phyloP scores from a whole-genome alignment of 2,329 filamentous ascomycete species.

The Blastomyces percursus region DNA sequence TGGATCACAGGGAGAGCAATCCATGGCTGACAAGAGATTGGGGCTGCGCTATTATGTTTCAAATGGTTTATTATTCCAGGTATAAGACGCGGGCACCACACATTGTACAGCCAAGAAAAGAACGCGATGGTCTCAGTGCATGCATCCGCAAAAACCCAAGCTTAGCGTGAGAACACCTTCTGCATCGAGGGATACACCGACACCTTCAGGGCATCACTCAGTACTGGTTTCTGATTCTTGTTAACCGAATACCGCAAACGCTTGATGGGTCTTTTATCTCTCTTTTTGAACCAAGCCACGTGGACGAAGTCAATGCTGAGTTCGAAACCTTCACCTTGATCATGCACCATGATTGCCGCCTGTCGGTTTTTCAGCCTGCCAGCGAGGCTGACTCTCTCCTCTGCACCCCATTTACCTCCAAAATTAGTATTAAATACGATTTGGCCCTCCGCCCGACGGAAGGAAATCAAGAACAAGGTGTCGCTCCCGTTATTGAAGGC shows the following conservation, averaged over 20 bases:
- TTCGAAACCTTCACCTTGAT: conserved; percentile 2
- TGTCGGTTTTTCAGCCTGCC: neutral
- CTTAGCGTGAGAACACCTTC: neutral
- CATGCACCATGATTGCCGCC: neutral
- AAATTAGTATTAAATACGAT: conserved; percentile 1
- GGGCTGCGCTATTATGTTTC: neutral
- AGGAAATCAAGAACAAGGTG: conserved; percentile 1
- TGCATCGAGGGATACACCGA: neutral
- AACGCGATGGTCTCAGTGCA: neutral
- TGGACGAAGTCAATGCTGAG: conserved; percentile 3
- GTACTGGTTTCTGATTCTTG: neutral
- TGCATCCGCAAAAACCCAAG: no score
- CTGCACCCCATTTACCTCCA: neutral
- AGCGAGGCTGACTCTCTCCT: neutral
- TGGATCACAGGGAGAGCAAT: no score
- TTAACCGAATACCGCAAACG: neutral
- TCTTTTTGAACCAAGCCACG: neutral
- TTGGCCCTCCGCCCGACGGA: conserved; percentile 1
- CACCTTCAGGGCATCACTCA: neutral
- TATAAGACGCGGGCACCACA: neutral
- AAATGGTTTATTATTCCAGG: neutral
- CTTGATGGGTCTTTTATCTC: conserved; percentile 1
- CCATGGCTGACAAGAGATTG: no score
- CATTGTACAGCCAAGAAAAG: neutral
- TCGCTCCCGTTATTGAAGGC: neutral